Percentiles rank a stretch among this genome's conserved stretches.
These are phyloP conservation scores for Withania somnifera DNA, from an alignment of 305 asterid genomes.

Conservation along the genomic window DNA sequence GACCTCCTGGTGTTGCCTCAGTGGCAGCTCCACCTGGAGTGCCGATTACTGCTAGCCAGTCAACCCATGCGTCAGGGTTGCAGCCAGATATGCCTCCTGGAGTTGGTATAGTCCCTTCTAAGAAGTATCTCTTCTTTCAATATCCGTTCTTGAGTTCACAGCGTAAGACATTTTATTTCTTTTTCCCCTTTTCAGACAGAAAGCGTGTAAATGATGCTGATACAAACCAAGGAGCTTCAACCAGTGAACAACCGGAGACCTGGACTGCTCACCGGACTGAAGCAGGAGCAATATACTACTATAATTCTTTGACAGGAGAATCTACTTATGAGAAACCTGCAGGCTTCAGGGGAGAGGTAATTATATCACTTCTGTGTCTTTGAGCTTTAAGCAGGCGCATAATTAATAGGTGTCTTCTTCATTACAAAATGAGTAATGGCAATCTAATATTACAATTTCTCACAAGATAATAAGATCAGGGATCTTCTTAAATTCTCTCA, in stretches of 20 bases:
- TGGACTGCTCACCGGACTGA: slow-evolving; percentile 96
- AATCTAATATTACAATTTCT: not conserved
- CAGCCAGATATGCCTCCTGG: slow-evolving; percentile 64
- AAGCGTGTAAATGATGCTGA: slow-evolving; percentile 29
- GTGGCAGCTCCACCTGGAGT: slow-evolving; percentile 38
- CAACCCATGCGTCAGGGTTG: slow-evolving; percentile 22
- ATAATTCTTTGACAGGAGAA: slow-evolving; percentile 78
- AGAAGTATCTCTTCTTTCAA: not conserved
- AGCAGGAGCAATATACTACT: slow-evolving; percentile 73
- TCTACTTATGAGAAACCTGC: slow-evolving; percentile 88
- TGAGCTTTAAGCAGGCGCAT: not conserved
- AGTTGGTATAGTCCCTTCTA: slow-evolving; percentile 36
- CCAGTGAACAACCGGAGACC: slow-evolving; percentile 43
- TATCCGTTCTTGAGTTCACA: not conserved
- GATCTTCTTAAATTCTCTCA: not conserved
- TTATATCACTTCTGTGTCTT: not conserved
- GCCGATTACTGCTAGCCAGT: slow-evolving; percentile 31
- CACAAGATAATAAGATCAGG: not conserved
- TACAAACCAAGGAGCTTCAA: slow-evolving; percentile 32
- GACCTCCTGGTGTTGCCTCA: slow-evolving; percentile 77
- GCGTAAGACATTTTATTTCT: slow-evolving; percentile 5
- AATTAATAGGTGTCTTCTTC: not conserved
- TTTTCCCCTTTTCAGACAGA: slow-evolving; percentile 22
- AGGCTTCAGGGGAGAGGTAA: slow-evolving; percentile 84
- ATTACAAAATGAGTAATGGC: not conserved